Base-by-base conservation (phyloP, 495 filamentous ascomycete genomes). In the Terfezia boudieri region DNA sequence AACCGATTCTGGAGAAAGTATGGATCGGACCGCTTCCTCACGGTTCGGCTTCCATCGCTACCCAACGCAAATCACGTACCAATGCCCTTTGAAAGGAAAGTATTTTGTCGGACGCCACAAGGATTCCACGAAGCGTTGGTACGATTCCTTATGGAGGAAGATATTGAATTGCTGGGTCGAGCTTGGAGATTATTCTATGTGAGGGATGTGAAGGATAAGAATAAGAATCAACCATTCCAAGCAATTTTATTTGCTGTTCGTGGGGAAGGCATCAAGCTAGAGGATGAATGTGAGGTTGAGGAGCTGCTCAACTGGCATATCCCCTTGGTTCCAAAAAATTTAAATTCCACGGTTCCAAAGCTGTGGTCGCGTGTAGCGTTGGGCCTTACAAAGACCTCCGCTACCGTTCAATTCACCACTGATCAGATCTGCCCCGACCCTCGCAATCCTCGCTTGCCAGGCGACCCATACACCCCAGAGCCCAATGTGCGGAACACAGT, bases 381-480 rank as follows among this genome's bases (percentile, higher is more conserved):
- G n/a, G 57, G 6, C 55, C 65, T 36, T 54, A 59, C 64, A 41
- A 23, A 37, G 6, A 17, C 48, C 26, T 38, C 10, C 14, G 12
- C 50, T 52, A 37, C 49, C 4, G n/a, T 54, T 23, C 10, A 26
- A 10, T 52, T 41, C n/a, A 36, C 11, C 22, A 23, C 9, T 4
- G 20, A 46, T 20, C 49, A 51, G 22, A 54, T 17, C 50, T n/a
- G 32, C 20, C 32, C n/a, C 52, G n/a, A 41, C 56, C 46, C n/a
- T 52, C 37, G 12, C 11, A 11, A 22, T 48, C 49, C 14, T 8
- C 68, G 76, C 51, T 67, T 81, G 37, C 48, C 64, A 14, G 59
- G 61, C 16, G 51, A 70, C 36, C 37, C 26, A 32, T 32, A 32
- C 26, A 32, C 26, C 26, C 26, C 26, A 32, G 26, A 32, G 4